Evolutionary conservation across 805 yeast genomes (phyloP).

Genomic region (Hagleromyces aurorensis): DNA sequence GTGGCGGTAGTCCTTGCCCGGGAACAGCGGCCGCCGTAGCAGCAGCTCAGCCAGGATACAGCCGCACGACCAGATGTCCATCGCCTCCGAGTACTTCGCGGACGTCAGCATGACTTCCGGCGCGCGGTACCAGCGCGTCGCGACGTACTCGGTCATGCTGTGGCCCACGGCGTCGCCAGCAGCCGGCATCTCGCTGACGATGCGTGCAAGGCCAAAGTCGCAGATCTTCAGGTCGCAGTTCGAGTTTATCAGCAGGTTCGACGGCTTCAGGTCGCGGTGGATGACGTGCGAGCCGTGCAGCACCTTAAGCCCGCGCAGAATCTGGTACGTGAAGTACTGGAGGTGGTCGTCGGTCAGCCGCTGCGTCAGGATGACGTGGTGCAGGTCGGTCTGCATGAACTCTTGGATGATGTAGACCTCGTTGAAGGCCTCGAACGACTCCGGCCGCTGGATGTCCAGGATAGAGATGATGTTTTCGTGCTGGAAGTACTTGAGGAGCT

Average conservation of each 20-base stretch:
- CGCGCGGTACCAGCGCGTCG: conserved; percentile 96
- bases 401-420: conserved; percentile 89
- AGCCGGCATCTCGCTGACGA: conserved; percentile 30
- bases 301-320: conserved; percentile 81
- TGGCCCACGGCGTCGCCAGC: conserved; percentile 13
- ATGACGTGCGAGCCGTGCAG: conserved; percentile 90
- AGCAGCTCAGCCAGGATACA: conserved; percentile 90
- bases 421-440: conserved; percentile 61
- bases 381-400: conserved; percentile 81
- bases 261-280: conserved; percentile 89
- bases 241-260: conserved; percentile 75
- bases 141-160: conserved; percentile 90
- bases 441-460: conserved; percentile 82
- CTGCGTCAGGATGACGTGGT: conserved; percentile 75
- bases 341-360: conserved; percentile 84
- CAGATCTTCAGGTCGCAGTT: conserved; percentile 92
- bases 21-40: conserved; percentile 79
- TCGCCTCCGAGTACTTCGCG: conserved; percentile 88
- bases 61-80: conserved; percentile 96
- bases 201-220: conserved; percentile 83
- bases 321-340: conserved; percentile 89
- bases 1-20: conserved; percentile 90
- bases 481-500: conserved; percentile 79
- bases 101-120: conserved; percentile 96
- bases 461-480: conserved; percentile 91